Conservation (phyloP, 345 rosid genomes). For the Eucalyptus leucophloia region DNA sequence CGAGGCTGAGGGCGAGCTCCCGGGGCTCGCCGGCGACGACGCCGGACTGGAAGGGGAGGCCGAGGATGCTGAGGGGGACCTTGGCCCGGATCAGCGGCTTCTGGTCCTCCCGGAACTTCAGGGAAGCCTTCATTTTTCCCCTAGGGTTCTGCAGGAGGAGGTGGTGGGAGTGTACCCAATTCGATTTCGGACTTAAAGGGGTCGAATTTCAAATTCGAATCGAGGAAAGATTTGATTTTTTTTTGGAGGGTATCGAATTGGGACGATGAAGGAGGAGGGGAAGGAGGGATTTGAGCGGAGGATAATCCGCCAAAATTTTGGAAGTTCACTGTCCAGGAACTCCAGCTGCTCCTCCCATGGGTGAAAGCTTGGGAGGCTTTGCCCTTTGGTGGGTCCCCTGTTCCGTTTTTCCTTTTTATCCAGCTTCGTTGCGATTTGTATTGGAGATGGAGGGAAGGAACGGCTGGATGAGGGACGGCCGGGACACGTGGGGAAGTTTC, state of each 20-base stretch:
- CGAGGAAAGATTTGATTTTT: neutral
- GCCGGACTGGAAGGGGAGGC: slow-evolving; percentile 86
- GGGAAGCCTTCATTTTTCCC: slow-evolving; percentile 65
- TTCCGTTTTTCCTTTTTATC: neutral
- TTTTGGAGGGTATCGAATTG: neutral
- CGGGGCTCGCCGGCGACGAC: slow-evolving; percentile 81
- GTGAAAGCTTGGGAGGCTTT: neutral
- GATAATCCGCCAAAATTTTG: neutral
- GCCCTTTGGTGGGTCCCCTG: neutral
- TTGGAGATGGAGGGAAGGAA: neutral
- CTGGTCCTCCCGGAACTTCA: slow-evolving; percentile 86
- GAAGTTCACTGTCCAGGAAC: neutral
- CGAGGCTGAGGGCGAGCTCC: slow-evolving; percentile 70
- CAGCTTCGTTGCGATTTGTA: neutral
- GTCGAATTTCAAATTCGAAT: neutral
- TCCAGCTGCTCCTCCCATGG: neutral
- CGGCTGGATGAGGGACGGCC: neutral
- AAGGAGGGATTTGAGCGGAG: neutral
- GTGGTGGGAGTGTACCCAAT: neutral
- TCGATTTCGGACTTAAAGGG: neutral
- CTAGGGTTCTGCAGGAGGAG: neutral
- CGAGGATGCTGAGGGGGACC: slow-evolving; percentile 64
- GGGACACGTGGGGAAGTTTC: neutral
- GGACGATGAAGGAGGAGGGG: neutral
- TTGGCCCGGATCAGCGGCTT: slow-evolving; percentile 79